These are phyloP conservation scores for Butyriboletus loyo DNA, from an alignment of 768 basidiomycete genomes.

Conservation along the genomic window DNA sequence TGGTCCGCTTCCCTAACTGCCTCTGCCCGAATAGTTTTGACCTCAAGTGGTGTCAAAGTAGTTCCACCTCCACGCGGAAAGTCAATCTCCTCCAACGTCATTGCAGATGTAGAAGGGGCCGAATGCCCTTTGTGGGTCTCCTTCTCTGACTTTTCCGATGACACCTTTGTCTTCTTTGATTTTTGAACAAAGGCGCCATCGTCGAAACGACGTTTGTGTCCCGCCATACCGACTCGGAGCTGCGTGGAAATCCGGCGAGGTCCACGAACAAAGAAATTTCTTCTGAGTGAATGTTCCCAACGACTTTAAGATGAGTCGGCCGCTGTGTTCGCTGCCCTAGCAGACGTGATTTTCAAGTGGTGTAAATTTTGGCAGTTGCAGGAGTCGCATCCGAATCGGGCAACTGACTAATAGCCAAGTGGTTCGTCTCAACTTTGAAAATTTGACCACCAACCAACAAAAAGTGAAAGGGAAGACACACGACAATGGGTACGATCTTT, in stretches of 20 bases:
- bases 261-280: background rate
- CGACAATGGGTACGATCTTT: constrained; percentile 31
- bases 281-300: background rate
- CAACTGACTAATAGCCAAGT: constrained; percentile 4
- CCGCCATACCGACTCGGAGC: constrained; percentile 33
- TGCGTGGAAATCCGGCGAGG: background rate
- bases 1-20: constrained; percentile 80
- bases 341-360: background rate
- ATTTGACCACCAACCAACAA: constrained; percentile 7
- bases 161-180: constrained; percentile 60
- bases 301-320: background rate
- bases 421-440: too few relatives aligned
- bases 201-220: constrained; percentile 62
- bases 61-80: constrained; percentile 97
- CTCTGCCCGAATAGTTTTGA: constrained; percentile 82
- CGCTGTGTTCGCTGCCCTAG: background rate
- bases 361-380: constrained; percentile 11
- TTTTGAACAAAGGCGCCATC: constrained; percentile 47
- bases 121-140: constrained; percentile 25
- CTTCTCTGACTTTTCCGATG: constrained; percentile 25
- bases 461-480: background rate
- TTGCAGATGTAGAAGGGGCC: constrained; percentile 35
- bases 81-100: constrained; percentile 71
- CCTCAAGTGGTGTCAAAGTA: constrained; percentile 81
- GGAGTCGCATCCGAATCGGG: constrained; percentile 11